Base-by-base conservation (phyloP, 805 yeast genomes). In the Hanseniaspora lachancei region DNA sequence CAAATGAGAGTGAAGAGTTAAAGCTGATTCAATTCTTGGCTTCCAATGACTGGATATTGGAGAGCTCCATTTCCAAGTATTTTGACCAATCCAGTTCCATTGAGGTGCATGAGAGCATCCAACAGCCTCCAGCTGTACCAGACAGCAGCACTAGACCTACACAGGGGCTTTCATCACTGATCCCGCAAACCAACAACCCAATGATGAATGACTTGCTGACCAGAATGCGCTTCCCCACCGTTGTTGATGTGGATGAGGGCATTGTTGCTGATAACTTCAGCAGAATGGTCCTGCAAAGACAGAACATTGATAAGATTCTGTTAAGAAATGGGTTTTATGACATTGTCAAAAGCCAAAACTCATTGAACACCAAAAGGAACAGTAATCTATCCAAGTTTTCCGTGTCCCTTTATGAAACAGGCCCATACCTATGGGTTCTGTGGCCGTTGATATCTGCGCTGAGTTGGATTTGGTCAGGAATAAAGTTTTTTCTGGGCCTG, bases 161-260 rank as follows among this genome's bases (percentile, higher is more conserved):
- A 7, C 24, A 46, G 10, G 35, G 38, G 12, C 20, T 21, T 32
- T 18, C 49, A 18, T 20, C 35, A 2, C 5, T 46, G 21, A 13
- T 46, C 8, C 49, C 49, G 20, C 35, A 46, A 35, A 38, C 56
- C 5, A 29, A 34, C 9, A 53, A 53, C n/a, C 56, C 56, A 8
- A 39, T 53, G 46, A 41, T 53, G 27, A 53, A 53, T 34, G 56
- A 53, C 35, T 27, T 53, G 41, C 32, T 53, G 21, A 53, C 49
- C 12, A 44, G 56, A 46, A 46, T 53, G 50, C 38, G 42, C 3
- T 53, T 35, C 34, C 56, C 56, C 7, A 41, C 48, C 9, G 43
- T 39, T 3, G 10, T 39, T 5, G 27, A 41, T 18, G 39, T 53
- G 2, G 39, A 7, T 20, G 50, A 53, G 6, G 16, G 12, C 1